Evolutionary conservation across 495 filamentous ascomycete species (phyloP).

Genomic region (Recurvomyces mirabilis): DNA sequence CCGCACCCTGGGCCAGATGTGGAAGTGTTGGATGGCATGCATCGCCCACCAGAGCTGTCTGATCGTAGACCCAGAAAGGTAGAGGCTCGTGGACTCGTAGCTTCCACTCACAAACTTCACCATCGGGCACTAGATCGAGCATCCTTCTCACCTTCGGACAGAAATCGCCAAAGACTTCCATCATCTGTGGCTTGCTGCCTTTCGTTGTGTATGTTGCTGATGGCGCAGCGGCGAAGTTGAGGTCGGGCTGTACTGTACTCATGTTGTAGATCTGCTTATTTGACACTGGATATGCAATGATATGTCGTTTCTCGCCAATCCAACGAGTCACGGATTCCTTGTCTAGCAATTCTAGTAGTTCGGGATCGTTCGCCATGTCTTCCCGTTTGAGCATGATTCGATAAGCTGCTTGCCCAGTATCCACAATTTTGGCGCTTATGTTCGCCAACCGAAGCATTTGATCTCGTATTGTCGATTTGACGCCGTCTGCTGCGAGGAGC

Average conservation of each 20-base stretch:
- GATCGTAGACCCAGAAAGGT: slow-evolving; percentile 56
- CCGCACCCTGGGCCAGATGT: slow-evolving; percentile 68
- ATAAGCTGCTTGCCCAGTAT: slow-evolving; percentile 73
- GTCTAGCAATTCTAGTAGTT: slow-evolving; percentile 56
- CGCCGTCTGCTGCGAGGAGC: slow-evolving; percentile 60
- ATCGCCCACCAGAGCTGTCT: slow-evolving; percentile 62
- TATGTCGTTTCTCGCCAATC: slow-evolving; percentile 68
- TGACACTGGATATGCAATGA: slow-evolving; percentile 71
- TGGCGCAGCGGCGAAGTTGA: slow-evolving; percentile 58
- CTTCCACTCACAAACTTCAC: slow-evolving; percentile 74
- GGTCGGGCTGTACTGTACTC: slow-evolving; percentile 62
- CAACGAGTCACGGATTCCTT: slow-evolving; percentile 59
- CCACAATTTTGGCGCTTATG: slow-evolving; percentile 47
- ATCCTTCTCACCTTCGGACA: slow-evolving; percentile 60
- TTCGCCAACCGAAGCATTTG: slow-evolving; percentile 49
- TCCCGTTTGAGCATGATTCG: slow-evolving; percentile 66
- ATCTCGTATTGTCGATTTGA: slow-evolving; percentile 54
- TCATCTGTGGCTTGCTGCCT: slow-evolving; percentile 56
- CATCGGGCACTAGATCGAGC: slow-evolving; percentile 67
- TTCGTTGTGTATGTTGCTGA: slow-evolving; percentile 67
- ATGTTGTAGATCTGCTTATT: slow-evolving; percentile 71
- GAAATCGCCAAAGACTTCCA: slow-evolving; percentile 57
- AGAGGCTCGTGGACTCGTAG: slow-evolving; percentile 59
- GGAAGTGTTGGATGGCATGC: slow-evolving; percentile 72
- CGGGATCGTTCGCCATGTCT: slow-evolving; percentile 54